Base-by-base conservation (phyloP, 169 alveolate species). In the Plasmodium yoelii region DNA sequence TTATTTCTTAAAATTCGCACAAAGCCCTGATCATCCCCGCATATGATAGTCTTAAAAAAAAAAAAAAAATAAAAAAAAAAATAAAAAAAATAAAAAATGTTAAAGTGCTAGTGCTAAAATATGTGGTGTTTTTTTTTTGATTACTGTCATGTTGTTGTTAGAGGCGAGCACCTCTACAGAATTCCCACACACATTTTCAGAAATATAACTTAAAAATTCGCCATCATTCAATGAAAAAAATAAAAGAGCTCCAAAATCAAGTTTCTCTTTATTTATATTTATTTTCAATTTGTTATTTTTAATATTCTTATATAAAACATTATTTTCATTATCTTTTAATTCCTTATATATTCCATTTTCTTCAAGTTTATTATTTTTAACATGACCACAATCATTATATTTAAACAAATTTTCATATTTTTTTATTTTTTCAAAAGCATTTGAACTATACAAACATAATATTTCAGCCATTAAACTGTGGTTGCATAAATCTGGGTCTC, bases 151-250 rank as follows among this genome's bases (percentile, higher is more conserved):
- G 60, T 75, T 51, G 18, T 34, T 65, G 24, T 80, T 80, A n/a
- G 89, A 80, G 26, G 89, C 70, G 6, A 80, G 74, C 19, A 80
- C 89, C 70, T 80, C 89, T 19, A 80, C 89, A 4, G 89, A 65
- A 39, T 63, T 10, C n/a, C 89, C 89, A 65, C 89, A 80, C 12
- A 80, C 73, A 80, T 68, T 63, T 70, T 80, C 89, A 18, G 89
- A 65, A 51, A 63, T 80, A n/a, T 80, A 80, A 65, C 67, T 80
- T 55, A 80, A 68, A 65, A 80, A 80, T 53, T 80, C 89, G 1
- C 89, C 89, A 47, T 80, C 89, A 80, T 57, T 65, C 65, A 80
- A 46, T 3, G 89, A 80, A 80, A 80, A 80, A 65, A 80, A 80
- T 80, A 80, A 80, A 28, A 80, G 70, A 2, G 89, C 89, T 7